A percentile compares a stretch with the other conserved stretches of the same genome.
Conservation (phyloP, 2,329 filamentous ascomycete genomes). For the Claviceps cyperi region DNA sequence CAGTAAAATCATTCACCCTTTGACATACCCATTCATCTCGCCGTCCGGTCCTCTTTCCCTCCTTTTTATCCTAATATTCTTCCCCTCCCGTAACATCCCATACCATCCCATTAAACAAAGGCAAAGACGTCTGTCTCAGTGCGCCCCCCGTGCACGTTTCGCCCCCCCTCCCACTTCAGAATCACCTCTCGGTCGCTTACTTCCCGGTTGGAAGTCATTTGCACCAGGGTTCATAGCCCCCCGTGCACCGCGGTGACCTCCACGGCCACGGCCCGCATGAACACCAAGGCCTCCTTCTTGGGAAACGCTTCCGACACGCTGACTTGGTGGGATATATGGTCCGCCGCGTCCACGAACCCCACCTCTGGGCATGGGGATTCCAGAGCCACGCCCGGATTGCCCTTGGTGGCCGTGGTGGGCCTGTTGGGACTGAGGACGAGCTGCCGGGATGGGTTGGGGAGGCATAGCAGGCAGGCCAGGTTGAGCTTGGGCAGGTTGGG, state of each 20-base stretch:
- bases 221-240: slow-evolving; percentile 34
- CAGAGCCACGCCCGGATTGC: slow-evolving; percentile 14
- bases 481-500: background rate
- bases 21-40: too few species aligned
- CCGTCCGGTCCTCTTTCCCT: background rate
- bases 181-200: slow-evolving; percentile 43
- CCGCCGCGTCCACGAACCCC: slow-evolving; percentile 26
- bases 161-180: slow-evolving; percentile 26
- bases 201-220: slow-evolving; percentile 42
- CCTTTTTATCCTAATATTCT: background rate
- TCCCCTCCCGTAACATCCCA: background rate
- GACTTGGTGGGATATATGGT: slow-evolving; percentile 23
- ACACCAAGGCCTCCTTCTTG: slow-evolving; percentile 19
- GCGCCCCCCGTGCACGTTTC: slow-evolving; percentile 27
- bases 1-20: too few species aligned
- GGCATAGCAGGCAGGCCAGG: too few species aligned
- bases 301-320: slow-evolving; percentile 20
- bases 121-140: slow-evolving; percentile 12
- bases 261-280: slow-evolving; percentile 24
- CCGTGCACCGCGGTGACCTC: slow-evolving; percentile 26
- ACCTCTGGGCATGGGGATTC: slow-evolving; percentile 27
- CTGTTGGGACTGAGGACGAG: slow-evolving; percentile 4
- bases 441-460: too few species aligned
- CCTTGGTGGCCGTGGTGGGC: slow-evolving; percentile 8
- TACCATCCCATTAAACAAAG: background rate